Evolutionary conservation across 345 rosid genomes (phyloP).

Genomic region (Hevea brasiliensis): DNA sequence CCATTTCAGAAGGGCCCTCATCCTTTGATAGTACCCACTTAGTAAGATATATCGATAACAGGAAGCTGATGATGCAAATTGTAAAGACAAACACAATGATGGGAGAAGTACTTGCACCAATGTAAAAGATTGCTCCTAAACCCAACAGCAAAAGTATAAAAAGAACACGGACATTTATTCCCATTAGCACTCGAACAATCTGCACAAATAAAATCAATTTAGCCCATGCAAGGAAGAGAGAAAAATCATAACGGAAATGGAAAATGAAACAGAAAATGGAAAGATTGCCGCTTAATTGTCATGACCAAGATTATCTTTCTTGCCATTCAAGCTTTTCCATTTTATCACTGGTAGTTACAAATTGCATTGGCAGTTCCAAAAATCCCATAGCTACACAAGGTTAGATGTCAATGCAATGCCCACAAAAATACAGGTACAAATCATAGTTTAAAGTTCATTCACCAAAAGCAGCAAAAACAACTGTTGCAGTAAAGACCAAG

Average conservation of each 20-base stretch:
- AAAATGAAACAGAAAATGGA: background rate
- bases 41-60: constrained; percentile 69
- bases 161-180: constrained; percentile 77
- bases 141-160: constrained; percentile 62
- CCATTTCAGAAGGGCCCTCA: constrained; percentile 99
- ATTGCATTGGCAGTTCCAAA: background rate
- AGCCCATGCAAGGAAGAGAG: background rate
- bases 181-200: constrained; percentile 80
- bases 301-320: background rate
- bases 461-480: background rate
- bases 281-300: background rate
- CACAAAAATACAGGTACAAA: background rate
- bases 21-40: constrained; percentile 98
- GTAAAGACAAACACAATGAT: constrained; percentile 89
- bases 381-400: background rate
- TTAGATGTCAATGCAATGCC: background rate
- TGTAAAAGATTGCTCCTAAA: constrained; percentile 70
- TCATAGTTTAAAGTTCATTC: background rate
- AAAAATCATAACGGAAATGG: background rate
- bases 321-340: background rate
- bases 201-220: constrained; percentile 34
- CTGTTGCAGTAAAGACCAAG: background rate
- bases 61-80: constrained; percentile 79
- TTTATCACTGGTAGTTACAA: background rate
- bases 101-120: constrained; percentile 92